Percentiles rank a stretch among this genome's conserved stretches.
Conservation (phyloP, 495 filamentous ascomycete species). For the Lasiosphaeris hirsuta region DNA sequence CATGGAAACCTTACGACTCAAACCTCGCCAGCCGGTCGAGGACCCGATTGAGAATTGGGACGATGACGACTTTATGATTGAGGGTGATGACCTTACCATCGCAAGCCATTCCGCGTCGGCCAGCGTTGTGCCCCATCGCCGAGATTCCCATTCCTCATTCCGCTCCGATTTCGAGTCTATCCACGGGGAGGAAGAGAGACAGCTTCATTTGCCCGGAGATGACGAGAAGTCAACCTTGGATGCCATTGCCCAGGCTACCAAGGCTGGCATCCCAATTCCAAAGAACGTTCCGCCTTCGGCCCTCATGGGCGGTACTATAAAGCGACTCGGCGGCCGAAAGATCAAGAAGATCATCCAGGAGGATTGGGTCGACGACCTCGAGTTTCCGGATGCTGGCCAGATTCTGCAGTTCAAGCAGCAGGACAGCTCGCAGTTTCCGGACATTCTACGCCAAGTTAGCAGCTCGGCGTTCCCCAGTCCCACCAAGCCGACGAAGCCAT, state of each 20-base stretch:
- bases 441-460: constrained; percentile 62
- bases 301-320: constrained; percentile 89
- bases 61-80: constrained; percentile 77
- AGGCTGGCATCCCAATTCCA: constrained; percentile 89
- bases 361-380: constrained; percentile 90
- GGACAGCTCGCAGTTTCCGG: constrained; percentile 61
- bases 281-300: constrained; percentile 89
- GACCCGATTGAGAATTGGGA: constrained; percentile 81
- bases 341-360: constrained; percentile 73
- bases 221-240: constrained; percentile 76
- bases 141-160: constrained; percentile 75
- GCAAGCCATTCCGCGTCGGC: constrained; percentile 61
- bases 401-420: constrained; percentile 61
- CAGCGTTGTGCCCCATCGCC: constrained; percentile 50
- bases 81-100: constrained; percentile 66
- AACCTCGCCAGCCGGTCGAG: constrained; percentile 51
- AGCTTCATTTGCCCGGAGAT: constrained; percentile 71
- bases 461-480: constrained; percentile 43
- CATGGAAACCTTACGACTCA: constrained; percentile 60
- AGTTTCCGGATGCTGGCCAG: constrained; percentile 63
- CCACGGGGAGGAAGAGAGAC: constrained; percentile 78
- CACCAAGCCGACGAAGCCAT: constrained; percentile 30
- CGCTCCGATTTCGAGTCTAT: constrained; percentile 76
- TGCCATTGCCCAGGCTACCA: constrained; percentile 80
- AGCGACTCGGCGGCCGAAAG: constrained; percentile 79